Base-by-base conservation (phyloP, 2,329 filamentous ascomycete species). In the Cryphonectria carpinicola region DNA sequence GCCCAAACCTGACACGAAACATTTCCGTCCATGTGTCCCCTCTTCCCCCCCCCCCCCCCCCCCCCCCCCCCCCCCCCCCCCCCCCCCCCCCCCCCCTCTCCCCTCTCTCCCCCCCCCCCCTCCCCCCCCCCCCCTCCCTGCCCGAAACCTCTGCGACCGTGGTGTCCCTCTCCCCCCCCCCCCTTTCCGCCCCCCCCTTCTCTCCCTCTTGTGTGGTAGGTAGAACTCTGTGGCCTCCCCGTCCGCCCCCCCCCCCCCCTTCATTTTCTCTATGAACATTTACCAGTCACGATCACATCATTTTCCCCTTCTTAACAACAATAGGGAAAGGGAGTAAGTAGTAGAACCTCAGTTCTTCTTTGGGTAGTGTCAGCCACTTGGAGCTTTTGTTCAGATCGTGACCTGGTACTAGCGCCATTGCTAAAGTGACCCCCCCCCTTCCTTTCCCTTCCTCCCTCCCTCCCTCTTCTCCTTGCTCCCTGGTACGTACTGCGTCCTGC, bases 401-500 rank as follows among this genome's bases (percentile, higher is more conserved):
- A 58, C 54, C 25, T 61, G 58, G 35, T 19, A 22, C 35, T 39
- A 39, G 58, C 58, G 25, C 35, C 35, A 25, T 39, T 61, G 28
- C 22, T 39, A 39, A n/a, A 35, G 32, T 39, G 32, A 39, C 32
- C 32, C 58, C 58, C 25, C 32, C 32, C 32, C 32, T 3, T 32
- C 13, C 37, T 11, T 39, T 13, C 37, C 28, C n/a, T 14, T 28
- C 28, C 28, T 58, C 54, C 25, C 28, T 17, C 28, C 54, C 11
- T 35, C 54, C n/a, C 52, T 25, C 14, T 32, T 28, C 54, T 32
- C 14, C 54, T 32, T n/a, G 49, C 25, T 56, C n/a, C 52, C 52
- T 25, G 52, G 52, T 56, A 49, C 52, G n/a, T 58, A 32, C 65
- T 68, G 35, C 46, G 35, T 43, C 61, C 52, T 65, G 49, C 66